Conservation (phyloP, 1,284 basidiomycete genomes). For the Pyrrhoderma noxium region DNA sequence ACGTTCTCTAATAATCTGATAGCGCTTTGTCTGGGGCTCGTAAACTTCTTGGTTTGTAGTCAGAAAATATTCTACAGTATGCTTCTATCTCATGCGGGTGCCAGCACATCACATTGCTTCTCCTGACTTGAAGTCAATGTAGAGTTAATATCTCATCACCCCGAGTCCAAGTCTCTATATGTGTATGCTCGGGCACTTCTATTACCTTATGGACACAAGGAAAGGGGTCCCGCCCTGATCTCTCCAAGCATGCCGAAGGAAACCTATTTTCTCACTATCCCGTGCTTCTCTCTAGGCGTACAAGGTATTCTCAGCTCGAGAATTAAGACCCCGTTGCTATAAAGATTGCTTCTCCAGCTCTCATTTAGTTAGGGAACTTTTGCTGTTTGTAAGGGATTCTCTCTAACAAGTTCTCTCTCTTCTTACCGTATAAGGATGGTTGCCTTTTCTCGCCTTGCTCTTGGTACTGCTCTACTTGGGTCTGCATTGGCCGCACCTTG, state of each 20-base stretch:
- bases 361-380: not conserved
- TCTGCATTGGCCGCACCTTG: not conserved
- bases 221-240: not conserved
- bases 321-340: not conserved
- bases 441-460: constrained; percentile 1
- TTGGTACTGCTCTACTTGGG: not conserved
- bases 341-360: not conserved
- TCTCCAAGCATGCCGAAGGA: not conserved
- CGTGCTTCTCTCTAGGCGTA: not conserved
- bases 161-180: too few relatives aligned
- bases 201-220: not conserved
- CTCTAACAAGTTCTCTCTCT: too few relatives aligned
- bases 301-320: too few relatives aligned
- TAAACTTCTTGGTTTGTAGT: too few relatives aligned
- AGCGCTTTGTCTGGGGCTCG: too few relatives aligned
- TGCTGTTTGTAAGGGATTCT: too few relatives aligned
- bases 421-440: not conserved
- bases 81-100: not conserved
- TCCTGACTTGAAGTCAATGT: not conserved
- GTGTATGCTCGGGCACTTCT: not conserved
- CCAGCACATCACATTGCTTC: not conserved
- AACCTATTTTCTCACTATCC: not conserved
- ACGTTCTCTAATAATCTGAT: too few relatives aligned
- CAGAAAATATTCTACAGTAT: too few relatives aligned
- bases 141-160: not conserved